These are phyloP conservation scores for Eucalyptus viminalis DNA, from an alignment of 345 rosid species.

Conservation along the genomic window DNA sequence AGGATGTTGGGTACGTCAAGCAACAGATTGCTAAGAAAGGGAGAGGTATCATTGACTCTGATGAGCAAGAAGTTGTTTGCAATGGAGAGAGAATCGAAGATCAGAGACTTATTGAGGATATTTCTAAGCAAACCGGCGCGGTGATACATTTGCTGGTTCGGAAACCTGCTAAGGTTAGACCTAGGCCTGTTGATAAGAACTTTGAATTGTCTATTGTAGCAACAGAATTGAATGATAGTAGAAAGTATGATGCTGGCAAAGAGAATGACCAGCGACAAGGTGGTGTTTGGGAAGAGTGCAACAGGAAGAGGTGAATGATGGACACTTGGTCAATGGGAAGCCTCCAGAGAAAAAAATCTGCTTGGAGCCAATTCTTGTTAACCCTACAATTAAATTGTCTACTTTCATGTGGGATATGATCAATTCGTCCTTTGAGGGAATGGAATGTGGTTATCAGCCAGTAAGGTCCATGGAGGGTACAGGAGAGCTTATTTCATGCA, in stretches of 20 bases:
- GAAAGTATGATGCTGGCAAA: slow-evolving; percentile 1
- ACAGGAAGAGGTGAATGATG: background rate
- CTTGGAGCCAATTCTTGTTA: slow-evolving; percentile 18
- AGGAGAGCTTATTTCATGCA: slow-evolving; percentile 36
- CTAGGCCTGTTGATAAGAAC: slow-evolving; percentile 54
- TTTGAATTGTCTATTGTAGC: slow-evolving; percentile 53
- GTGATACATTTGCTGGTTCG: slow-evolving; percentile 50
- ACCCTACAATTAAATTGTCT: slow-evolving; percentile 12
- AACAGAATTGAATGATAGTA: slow-evolving; percentile 6
- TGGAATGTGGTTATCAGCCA: slow-evolving; percentile 11
- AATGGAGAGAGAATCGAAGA: slow-evolving; percentile 59
- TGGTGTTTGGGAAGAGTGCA: background rate
- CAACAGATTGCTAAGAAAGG: slow-evolving; percentile 38
- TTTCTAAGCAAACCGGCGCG: slow-evolving; percentile 32
- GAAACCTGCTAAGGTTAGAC: slow-evolving; percentile 48
- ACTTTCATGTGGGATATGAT: slow-evolving; percentile 15
- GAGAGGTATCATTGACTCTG: slow-evolving; percentile 31
- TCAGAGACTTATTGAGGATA: slow-evolving; percentile 50
- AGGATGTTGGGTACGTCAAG: slow-evolving; percentile 66
- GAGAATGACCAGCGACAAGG: background rate
- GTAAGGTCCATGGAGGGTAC: slow-evolving; percentile 30
- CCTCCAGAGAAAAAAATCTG: slow-evolving; percentile 4
- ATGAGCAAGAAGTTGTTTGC: slow-evolving; percentile 53
- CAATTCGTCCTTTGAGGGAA: slow-evolving; percentile 17
- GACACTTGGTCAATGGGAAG: background rate